Conservation (phyloP, 768 basidiomycete genomes). For the Albatrellus ellisii region DNA sequence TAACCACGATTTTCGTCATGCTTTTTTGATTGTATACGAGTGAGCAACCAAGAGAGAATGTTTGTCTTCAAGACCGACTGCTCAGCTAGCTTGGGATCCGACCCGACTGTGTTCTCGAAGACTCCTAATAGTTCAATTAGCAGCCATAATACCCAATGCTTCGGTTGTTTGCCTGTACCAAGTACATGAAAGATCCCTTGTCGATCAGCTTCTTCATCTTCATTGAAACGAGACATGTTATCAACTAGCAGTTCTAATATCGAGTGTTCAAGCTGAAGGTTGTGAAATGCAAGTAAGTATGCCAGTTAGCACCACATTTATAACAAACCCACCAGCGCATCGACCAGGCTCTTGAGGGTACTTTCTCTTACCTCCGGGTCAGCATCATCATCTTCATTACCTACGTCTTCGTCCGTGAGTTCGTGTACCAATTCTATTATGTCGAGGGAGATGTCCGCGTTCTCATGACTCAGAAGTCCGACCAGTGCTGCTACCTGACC, state of each 20-base stretch:
- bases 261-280: conserved; percentile 76
- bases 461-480: conserved; percentile 89
- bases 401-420: conserved; percentile 92
- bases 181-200: conserved; percentile 90
- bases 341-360: conserved; percentile 62
- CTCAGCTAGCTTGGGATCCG: conserved; percentile 64
- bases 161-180: conserved; percentile 28
- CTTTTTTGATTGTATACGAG: conserved; percentile 53
- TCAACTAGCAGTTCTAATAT: conserved; percentile 82
- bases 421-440: conserved; percentile 88
- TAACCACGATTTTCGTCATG: conserved; percentile 91
- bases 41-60: conserved; percentile 67
- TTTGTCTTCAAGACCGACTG: conserved; percentile 63
- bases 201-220: conserved; percentile 79
- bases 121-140: conserved; percentile 37
- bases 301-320: no score
- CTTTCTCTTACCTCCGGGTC: conserved; percentile 47
- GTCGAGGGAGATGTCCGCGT: conserved; percentile 94
- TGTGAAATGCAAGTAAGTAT: conserved; percentile 5
- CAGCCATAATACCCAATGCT: neutral
- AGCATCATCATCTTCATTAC: conserved; percentile 49
- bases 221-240: conserved; percentile 81
- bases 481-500: conserved; percentile 59
- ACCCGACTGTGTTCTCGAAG: conserved; percentile 86
- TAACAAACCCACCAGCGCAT: conserved; percentile 51